A percentile compares a stretch with the other conserved stretches of the same genome.
Conservation (phyloP, 1,284 basidiomycete species). For the Coriolopsis trogii region DNA sequence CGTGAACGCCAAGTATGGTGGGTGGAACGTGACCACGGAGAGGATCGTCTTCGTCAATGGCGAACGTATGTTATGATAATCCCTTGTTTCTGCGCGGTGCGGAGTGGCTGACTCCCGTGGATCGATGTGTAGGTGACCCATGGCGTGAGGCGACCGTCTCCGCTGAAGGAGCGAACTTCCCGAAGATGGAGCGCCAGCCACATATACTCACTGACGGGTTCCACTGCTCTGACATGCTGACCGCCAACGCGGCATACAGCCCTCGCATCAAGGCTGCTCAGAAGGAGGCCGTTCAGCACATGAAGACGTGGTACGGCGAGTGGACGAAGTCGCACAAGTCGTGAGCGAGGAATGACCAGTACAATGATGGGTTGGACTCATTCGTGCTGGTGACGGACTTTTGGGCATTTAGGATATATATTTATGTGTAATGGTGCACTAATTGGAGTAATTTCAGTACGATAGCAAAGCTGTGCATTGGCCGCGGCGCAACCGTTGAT, state of each 20-base stretch:
- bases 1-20: conserved; percentile 53
- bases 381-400: no score
- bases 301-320: conserved; percentile 12
- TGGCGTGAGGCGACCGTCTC: conserved; percentile 69
- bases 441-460: no score
- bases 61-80: conserved; percentile 45
- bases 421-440: no score
- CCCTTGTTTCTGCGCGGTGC: neutral
- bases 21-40: conserved; percentile 56
- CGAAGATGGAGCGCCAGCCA: conserved; percentile 51
- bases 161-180: conserved; percentile 43
- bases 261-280: conserved; percentile 53
- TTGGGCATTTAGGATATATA: no score
- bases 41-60: conserved; percentile 71
- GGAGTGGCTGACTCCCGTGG: neutral
- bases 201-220: conserved; percentile 59
- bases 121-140: conserved; percentile 53
- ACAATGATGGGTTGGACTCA: no score
- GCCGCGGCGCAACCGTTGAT: no score
- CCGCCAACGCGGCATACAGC: conserved; percentile 40
- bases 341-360: no score
- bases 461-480: no score
- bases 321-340: no score
- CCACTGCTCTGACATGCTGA: conserved; percentile 60
- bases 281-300: conserved; percentile 34